phyloP scores from a whole-genome alignment of 805 yeast genomes.

The Vanderwaltozyma verrucispora region DNA sequence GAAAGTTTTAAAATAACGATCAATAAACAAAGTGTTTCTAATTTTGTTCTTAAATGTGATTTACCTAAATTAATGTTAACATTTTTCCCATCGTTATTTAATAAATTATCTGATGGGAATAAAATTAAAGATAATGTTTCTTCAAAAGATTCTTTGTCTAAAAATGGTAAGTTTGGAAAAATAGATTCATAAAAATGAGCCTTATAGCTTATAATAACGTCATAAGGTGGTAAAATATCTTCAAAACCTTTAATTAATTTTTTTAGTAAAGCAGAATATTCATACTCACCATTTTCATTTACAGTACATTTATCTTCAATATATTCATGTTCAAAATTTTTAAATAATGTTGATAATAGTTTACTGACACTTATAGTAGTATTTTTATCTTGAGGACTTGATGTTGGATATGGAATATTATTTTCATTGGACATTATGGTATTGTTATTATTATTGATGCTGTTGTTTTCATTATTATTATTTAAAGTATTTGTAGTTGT shows the following conservation, averaged over 20 bases:
- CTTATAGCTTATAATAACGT: constrained; percentile 17
- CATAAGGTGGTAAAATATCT: constrained; percentile 18
- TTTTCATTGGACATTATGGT: no score
- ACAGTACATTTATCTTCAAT: constrained; percentile 21
- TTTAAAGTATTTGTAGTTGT: neutral
- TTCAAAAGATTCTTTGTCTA: constrained; percentile 23
- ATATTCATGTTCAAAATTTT: constrained; percentile 11
- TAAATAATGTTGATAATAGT: constrained; percentile 1
- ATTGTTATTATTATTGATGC: no score
- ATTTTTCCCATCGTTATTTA: constrained; percentile 1
- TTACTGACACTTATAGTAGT: constrained; percentile 1
- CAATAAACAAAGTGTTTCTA: constrained; percentile 20
- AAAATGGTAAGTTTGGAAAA: constrained; percentile 21
- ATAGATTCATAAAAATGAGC: constrained; percentile 20
- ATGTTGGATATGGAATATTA: no score
- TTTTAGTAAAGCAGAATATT: constrained; percentile 19
- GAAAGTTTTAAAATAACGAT: constrained; percentile 22
- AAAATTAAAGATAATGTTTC: constrained; percentile 18
- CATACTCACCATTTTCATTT: constrained; percentile 9
- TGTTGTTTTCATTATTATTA: neutral
- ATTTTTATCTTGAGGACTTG: no score
- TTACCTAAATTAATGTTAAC: constrained; percentile 20
- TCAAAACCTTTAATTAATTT: constrained; percentile 17
- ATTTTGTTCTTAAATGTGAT: constrained; percentile 19
- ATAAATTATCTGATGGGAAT: neutral